Percentiles rank a stretch among this genome's conserved stretches.
Conservation (phyloP, 2,329 filamentous ascomycete species). For the Penicillium sp. region DNA sequence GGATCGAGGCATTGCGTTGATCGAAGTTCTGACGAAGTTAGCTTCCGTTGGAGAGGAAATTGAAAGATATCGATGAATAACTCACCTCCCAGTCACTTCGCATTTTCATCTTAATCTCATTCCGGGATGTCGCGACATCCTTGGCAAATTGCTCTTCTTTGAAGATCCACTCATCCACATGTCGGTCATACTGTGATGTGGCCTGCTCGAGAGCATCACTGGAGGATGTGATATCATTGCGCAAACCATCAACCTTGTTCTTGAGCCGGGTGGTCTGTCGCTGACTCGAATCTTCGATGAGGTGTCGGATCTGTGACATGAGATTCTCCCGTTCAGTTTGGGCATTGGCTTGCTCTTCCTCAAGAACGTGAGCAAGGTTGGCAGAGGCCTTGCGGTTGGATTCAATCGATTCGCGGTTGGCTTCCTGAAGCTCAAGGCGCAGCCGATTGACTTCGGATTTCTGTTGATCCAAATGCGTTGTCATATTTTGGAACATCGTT, state of each 20-base stretch:
- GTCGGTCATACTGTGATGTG: slow-evolving; percentile 59
- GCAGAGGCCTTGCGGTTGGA: slow-evolving; percentile 62
- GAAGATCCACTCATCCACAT: slow-evolving; percentile 68
- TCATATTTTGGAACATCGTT: slow-evolving; percentile 71
- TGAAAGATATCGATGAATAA: slow-evolving; percentile 9
- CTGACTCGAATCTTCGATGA: slow-evolving; percentile 69
- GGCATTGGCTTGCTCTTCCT: slow-evolving; percentile 68
- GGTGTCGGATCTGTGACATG: slow-evolving; percentile 66
- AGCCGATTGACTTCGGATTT: slow-evolving; percentile 69
- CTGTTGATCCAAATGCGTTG: slow-evolving; percentile 68
- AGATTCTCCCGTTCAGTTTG: slow-evolving; percentile 68
- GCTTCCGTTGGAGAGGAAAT: slow-evolving; percentile 8
- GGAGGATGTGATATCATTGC: slow-evolving; percentile 59
- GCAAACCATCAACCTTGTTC: slow-evolving; percentile 57
- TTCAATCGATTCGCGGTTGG: slow-evolving; percentile 62
- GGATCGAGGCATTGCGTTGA: slow-evolving; percentile 74
- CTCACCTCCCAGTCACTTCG: slow-evolving; percentile 79
- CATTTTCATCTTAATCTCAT: slow-evolving; percentile 72
- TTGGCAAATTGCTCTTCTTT: slow-evolving; percentile 65
- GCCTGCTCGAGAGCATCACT: slow-evolving; percentile 60
- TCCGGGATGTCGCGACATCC: slow-evolving; percentile 65
- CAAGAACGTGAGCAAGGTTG: slow-evolving; percentile 62
- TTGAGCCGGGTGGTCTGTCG: slow-evolving; percentile 66
- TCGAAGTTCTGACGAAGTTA: slow-evolving; percentile 56
- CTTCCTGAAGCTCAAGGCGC: slow-evolving; percentile 63